These are phyloP conservation scores for Rhodotorula kratochvilovae DNA, from an alignment of 768 basidiomycete species.

Conservation along the genomic window DNA sequence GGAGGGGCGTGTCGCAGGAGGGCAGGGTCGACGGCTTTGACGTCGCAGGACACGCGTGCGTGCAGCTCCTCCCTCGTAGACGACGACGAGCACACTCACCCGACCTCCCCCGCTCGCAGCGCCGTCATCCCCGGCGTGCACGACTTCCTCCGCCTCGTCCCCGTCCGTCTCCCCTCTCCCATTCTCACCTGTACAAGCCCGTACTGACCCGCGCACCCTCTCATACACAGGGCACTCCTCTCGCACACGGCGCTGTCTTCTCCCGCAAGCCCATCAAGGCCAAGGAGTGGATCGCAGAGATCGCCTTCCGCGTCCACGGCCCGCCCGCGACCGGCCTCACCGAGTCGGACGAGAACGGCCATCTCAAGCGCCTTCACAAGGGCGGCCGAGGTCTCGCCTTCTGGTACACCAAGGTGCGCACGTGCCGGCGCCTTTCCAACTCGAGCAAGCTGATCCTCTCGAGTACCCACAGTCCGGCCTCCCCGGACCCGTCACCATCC, in stretches of 20 bases:
- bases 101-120: not conserved
- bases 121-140: constrained; percentile 38
- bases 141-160: constrained; percentile 42
- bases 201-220: not conserved
- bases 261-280: constrained; percentile 14
- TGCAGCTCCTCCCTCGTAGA: not conserved
- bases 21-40: constrained; percentile 18
- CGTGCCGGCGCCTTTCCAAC: not conserved
- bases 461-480: constrained; percentile 12
- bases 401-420: constrained; percentile 41
- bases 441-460: not conserved
- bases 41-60: constrained; percentile 37
- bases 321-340: constrained; percentile 16
- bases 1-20: constrained; percentile 28
- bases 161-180: constrained; percentile 11
- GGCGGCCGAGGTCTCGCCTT: constrained; percentile 42
- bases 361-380: constrained; percentile 16
- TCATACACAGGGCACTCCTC: constrained; percentile 27
- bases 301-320: constrained; percentile 43
- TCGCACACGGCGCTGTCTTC: constrained; percentile 43
- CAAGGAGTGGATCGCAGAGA: constrained; percentile 42
- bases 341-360: constrained; percentile 10
- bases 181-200: not conserved
- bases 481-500: constrained; percentile 19
- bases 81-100: too few relatives aligned